Evolutionary conservation across 345 rosid genomes (phyloP), one percentile per base, ranked within the genome.

Genomic region (Pugionium cornutum): DNA sequence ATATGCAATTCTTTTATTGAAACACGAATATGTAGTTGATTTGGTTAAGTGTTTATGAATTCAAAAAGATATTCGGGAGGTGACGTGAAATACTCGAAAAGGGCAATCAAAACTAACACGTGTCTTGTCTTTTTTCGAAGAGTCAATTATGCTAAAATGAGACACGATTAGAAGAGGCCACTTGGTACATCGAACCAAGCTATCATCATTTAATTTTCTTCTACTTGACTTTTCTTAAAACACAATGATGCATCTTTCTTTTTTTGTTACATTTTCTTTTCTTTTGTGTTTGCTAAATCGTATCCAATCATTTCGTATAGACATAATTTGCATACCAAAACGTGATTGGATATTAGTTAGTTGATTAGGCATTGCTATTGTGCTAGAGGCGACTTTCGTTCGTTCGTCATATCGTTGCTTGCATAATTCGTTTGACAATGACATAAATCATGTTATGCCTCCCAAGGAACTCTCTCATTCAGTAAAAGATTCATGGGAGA

Each of bases 51-150:
- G 4, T 4, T 11, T 11, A 3, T 43, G 0, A 7, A 11, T 5
- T 27, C 36, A 53, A 0, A 37, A 29, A 8, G 4, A 42, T 1
- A 28, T 45, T 27, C 29, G 48, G 31, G 26, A 29, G 63, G 33
- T 10, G 25, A 45, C 18, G 36, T 34, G 36, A 34, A 34, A 34
- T 3, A 1, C 1, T 34, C 3, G 47, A 49, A 49, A 72, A 57
- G 70, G 76, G 48, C 67, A 53, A 58, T 4, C 43, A 58, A 58
- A 51, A 30, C 7, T 50, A 37, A 50, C 55, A 57, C 72, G 62
- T 73, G 62, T 49, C 66, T 37, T 73, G 62, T 58, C 56, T 46
- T 45, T 25, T 42, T 41, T 49, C 41, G 76, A 72, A 72, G 54
- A 65, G 76, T 72, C 66, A 41, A 64, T 58, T 58, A 64, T 58